A percentile compares a stretch with the other conserved stretches of the same genome.
phyloP scores from a whole-genome alignment of 805 yeast species.

The Candida boleticola region DNA sequence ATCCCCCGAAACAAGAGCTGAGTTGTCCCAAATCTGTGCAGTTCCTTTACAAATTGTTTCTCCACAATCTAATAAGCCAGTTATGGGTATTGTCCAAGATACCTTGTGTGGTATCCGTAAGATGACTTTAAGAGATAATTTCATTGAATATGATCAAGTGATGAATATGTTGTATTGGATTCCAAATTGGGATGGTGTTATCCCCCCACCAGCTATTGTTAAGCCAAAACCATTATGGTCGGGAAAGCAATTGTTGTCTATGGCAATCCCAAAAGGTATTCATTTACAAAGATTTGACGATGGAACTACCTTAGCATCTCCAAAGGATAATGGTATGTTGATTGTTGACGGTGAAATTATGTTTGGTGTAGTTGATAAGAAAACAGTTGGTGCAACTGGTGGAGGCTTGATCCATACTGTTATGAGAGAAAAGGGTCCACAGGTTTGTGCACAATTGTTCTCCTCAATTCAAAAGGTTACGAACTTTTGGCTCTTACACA shows the following conservation, averaged over 20 bases:
- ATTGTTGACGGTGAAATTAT: constrained; percentile 93
- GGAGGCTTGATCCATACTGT: constrained; percentile 98
- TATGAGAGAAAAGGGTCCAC: constrained; percentile 95
- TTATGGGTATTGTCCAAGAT: constrained; percentile 99
- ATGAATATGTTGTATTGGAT: constrained; percentile 98
- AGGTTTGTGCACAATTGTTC: constrained; percentile 83
- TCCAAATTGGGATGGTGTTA: constrained; percentile 97
- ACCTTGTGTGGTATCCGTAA: constrained; percentile 96
- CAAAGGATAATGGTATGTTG: constrained; percentile 94
- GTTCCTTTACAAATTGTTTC: constrained; percentile 98
- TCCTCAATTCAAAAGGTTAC: constrained; percentile 94
- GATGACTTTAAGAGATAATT: constrained; percentile 87
- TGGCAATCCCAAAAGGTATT: constrained; percentile 94
- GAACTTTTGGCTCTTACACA: constrained; percentile 93
- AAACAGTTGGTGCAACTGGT: constrained; percentile 97
- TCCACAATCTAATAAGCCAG: constrained; percentile 98
- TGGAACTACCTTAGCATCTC: constrained; percentile 75
- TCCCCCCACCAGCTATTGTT: constrained; percentile 90
- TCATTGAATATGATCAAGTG: constrained; percentile 88
- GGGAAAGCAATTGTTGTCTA: constrained; percentile 90
- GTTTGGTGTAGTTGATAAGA: constrained; percentile 97
- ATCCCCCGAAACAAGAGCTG: constrained; percentile 96
- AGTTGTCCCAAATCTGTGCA: constrained; percentile 89
- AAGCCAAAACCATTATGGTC: constrained; percentile 98
- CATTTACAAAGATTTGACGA: constrained; percentile 93